These are phyloP conservation scores for Jaminaea rosea DNA, from an alignment of 1,284 basidiomycete genomes.

Conservation along the genomic window DNA sequence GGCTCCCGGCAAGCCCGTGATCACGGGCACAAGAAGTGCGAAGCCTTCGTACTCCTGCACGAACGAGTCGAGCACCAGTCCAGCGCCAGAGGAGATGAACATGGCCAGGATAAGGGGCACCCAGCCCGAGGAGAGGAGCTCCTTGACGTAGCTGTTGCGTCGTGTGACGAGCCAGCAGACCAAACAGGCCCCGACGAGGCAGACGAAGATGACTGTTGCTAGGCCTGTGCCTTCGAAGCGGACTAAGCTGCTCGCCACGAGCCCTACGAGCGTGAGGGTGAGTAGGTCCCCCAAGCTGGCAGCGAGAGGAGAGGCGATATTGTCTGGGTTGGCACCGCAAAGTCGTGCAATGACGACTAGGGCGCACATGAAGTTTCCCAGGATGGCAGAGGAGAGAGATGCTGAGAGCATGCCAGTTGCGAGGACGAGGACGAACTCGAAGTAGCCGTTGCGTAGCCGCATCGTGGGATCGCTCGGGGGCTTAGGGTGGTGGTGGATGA, in stretches of 20 bases:
- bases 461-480: constrained; percentile 40
- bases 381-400: constrained; percentile 64
- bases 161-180: constrained; percentile 55
- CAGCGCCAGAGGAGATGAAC: constrained; percentile 80
- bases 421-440: constrained; percentile 68
- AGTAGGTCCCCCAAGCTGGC: constrained; percentile 85
- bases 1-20: constrained; percentile 63
- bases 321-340: constrained; percentile 77
- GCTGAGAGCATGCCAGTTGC: constrained; percentile 82
- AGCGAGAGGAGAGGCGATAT: constrained; percentile 87
- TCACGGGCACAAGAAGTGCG: constrained; percentile 75
- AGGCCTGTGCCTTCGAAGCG: constrained; percentile 47
- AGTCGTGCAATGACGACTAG: constrained; percentile 71
- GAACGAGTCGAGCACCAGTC: constrained; percentile 80
- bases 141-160: constrained; percentile 60
- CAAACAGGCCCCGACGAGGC: constrained; percentile 55
- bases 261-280: constrained; percentile 54
- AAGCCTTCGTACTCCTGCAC: constrained; percentile 79
- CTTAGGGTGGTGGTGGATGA: constrained; percentile 31
- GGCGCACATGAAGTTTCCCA: constrained; percentile 86
- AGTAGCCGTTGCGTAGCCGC: constrained; percentile 47
- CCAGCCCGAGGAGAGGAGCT: constrained; percentile 77
- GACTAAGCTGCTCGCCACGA: constrained; percentile 43
- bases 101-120: constrained; percentile 80
- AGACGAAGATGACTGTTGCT: constrained; percentile 57